Conservation (phyloP, 371 early-diverging fungal species). For the Mucor indicus region DNA sequence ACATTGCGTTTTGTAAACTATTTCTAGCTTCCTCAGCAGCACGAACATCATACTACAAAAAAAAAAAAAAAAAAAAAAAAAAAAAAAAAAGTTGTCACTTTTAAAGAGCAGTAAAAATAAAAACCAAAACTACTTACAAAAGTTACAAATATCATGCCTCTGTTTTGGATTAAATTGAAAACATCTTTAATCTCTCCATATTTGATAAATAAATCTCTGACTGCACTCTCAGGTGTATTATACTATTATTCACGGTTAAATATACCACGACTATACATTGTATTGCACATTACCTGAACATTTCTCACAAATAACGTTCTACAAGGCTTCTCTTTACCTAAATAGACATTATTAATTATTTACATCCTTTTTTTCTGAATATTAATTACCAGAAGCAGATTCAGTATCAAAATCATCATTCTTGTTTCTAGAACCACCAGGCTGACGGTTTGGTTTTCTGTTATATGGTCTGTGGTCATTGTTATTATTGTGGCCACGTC, state of each 20-base stretch:
- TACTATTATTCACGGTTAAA: constrained; percentile 34
- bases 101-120: too few species aligned
- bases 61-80: too few species aligned
- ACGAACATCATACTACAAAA: constrained; percentile 56
- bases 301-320: constrained; percentile 54
- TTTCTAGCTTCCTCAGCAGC: constrained; percentile 47
- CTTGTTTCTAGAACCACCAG: constrained; percentile 5
- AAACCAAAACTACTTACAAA: constrained; percentile 54
- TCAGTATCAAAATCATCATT: constrained; percentile 12
- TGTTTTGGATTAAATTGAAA: constrained; percentile 40
- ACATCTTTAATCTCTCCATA: constrained; percentile 52
- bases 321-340: constrained; percentile 47
- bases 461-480: constrained; percentile 16
- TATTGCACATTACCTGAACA: constrained; percentile 57
- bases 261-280: not conserved
- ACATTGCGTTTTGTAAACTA: constrained; percentile 32
- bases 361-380: constrained; percentile 9
- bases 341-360: constrained; percentile 19
- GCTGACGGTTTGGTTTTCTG: constrained; percentile 12
- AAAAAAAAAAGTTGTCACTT: too few species aligned
- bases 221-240: constrained; percentile 28
- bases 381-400: constrained; percentile 16
- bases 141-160: constrained; percentile 56
- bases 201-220: constrained; percentile 36
- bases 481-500: constrained; percentile 13